phyloP scores from a whole-genome alignment of 768 basidiomycete species.

The Dacryopinax spathularia region DNA sequence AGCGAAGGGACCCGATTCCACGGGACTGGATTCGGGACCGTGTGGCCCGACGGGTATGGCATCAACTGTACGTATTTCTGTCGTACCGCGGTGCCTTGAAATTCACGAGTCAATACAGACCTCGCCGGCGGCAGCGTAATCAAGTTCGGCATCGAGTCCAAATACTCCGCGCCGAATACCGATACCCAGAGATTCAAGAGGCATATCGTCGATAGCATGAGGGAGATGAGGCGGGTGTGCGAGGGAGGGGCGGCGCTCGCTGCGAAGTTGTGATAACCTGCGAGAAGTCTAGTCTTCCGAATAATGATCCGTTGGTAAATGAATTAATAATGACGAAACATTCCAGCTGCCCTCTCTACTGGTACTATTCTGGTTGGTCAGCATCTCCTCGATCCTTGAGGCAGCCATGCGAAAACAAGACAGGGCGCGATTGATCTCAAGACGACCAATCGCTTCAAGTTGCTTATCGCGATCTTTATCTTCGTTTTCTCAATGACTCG shows the following conservation, averaged over 20 bases:
- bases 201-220: slow-evolving; percentile 45
- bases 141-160: slow-evolving; percentile 91
- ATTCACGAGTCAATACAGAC: slow-evolving; percentile 34
- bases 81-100: neutral
- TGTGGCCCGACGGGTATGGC: slow-evolving; percentile 77
- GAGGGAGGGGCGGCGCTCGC: slow-evolving; percentile 17
- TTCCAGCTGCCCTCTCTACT: neutral
- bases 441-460: neutral
- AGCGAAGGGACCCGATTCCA: slow-evolving; percentile 75
- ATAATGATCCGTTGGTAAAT: neutral
- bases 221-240: slow-evolving; percentile 54
- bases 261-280: neutral
- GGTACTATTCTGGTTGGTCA: neutral
- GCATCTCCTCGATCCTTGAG: neutral
- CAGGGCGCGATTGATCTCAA: neutral
- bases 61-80: slow-evolving; percentile 53
- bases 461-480: neutral
- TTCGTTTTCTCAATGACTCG: too few species aligned
- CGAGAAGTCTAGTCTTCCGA: neutral
- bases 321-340: neutral
- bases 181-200: slow-evolving; percentile 56
- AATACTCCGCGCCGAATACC: slow-evolving; percentile 51
- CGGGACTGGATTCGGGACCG: slow-evolving; percentile 82
- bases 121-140: slow-evolving; percentile 61
- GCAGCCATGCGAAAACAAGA: neutral